These are phyloP conservation scores for Cairneyella variabilis DNA, from an alignment of 495 filamentous ascomycete genomes.

Conservation along the genomic window DNA sequence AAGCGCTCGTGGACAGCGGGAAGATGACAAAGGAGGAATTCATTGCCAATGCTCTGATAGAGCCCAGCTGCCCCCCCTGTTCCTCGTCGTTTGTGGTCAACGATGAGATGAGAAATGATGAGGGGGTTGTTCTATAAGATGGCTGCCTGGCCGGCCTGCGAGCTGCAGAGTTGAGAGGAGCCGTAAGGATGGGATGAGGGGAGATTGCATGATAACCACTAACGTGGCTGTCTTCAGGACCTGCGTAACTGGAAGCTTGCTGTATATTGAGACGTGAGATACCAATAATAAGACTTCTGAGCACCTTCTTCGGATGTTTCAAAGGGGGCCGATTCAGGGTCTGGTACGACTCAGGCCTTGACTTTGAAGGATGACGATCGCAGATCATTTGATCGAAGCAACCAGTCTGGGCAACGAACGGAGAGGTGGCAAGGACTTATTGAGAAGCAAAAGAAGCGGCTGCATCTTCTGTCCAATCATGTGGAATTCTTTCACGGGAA, in stretches of 20 bases:
- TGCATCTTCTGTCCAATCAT: too few relatives aligned
- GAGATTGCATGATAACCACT: neutral
- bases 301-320: neutral
- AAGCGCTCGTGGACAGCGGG: constrained; percentile 26
- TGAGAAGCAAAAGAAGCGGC: too few relatives aligned
- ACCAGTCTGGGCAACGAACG: too few relatives aligned
- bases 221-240: neutral
- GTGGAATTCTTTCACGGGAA: too few relatives aligned
- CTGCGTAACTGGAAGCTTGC: neutral
- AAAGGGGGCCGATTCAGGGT: too few relatives aligned
- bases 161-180: neutral
- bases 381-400: too few relatives aligned
- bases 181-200: neutral
- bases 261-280: neutral
- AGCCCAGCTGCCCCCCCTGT: neutral
- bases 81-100: neutral
- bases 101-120: neutral
- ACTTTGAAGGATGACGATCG: too few relatives aligned
- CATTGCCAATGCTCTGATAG: constrained; percentile 1
- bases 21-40: constrained; percentile 32
- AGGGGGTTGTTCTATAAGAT: neutral
- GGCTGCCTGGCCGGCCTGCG: neutral
- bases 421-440: too few relatives aligned
- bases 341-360: too few relatives aligned
- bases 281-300: neutral